Conservation (phyloP, 805 yeast genomes). For the Yamadazyma akitaensis region DNA sequence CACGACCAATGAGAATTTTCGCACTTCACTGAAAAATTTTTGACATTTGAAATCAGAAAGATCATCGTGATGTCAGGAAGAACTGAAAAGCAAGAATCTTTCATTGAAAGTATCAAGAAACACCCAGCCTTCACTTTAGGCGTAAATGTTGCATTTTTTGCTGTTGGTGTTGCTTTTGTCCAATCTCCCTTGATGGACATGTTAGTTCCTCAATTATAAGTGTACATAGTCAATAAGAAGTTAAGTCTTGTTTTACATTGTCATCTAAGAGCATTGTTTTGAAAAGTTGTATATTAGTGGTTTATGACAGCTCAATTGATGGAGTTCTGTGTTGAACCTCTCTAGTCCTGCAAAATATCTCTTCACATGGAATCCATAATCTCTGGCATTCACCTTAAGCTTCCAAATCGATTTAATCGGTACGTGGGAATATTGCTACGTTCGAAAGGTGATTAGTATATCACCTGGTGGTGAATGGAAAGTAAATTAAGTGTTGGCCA, state of each 20-base stretch:
- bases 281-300: not conserved
- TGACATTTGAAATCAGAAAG: not conserved
- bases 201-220: conserved; percentile 68
- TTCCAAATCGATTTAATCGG: too few relatives aligned
- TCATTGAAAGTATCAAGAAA: conserved; percentile 51
- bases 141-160: conserved; percentile 61
- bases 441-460: too few relatives aligned
- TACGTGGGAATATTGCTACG: too few relatives aligned
- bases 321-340: too few relatives aligned
- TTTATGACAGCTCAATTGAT: not conserved
- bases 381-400: too few relatives aligned
- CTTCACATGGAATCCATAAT: too few relatives aligned
- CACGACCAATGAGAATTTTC: conserved; percentile 6
- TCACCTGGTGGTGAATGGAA: too few relatives aligned
- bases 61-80: conserved; percentile 16
- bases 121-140: conserved; percentile 65
- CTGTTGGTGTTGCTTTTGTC: conserved; percentile 69
- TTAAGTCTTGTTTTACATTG: too few relatives aligned
- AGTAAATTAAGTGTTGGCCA: too few relatives aligned
- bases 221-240: conserved; percentile 10
- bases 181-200: conserved; percentile 79
- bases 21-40: not conserved
- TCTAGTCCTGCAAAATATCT: too few relatives aligned
- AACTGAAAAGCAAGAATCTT: conserved; percentile 25
- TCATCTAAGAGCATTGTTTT: not conserved